Percentiles rank a stretch among this genome's conserved stretches.
phyloP scores from a whole-genome alignment of 176 grass and related monocot genomes.

The Eragrostis curvula region DNA sequence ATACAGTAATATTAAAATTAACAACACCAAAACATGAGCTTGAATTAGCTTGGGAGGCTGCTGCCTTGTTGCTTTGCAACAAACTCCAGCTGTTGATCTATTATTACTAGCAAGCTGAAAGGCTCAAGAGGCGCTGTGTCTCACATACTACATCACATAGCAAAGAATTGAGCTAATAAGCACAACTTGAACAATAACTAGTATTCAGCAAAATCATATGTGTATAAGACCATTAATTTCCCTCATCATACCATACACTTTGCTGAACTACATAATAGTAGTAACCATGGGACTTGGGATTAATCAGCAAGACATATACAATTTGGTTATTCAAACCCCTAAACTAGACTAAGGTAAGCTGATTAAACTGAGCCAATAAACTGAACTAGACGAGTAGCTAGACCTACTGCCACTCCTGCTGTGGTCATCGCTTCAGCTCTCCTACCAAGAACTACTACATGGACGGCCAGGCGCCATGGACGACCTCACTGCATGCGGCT shows the following conservation, averaged over 20 bases:
- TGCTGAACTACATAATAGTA: neutral
- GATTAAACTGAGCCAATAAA: neutral
- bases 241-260: neutral
- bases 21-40: too few relatives aligned
- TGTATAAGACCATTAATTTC: neutral
- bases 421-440: conserved; percentile 39
- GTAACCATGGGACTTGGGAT: neutral
- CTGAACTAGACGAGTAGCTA: neutral
- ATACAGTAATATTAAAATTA: too few relatives aligned
- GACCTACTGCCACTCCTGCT: neutral
- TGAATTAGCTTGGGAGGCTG: too few relatives aligned
- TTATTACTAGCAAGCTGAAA: too few relatives aligned
- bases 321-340: conserved; percentile 29
- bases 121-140: too few relatives aligned
- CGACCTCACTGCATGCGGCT: neutral
- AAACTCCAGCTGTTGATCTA: too few relatives aligned
- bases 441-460: neutral
- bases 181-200: too few relatives aligned
- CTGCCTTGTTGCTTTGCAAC: too few relatives aligned
- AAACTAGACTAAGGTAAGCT: conserved; percentile 12
- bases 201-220: neutral
- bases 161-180: neutral
- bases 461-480: conserved; percentile 15
- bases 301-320: conserved; percentile 39
- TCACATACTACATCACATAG: neutral